Percentiles rank a stretch among this genome's conserved stretches.
Conservation (phyloP, 768 basidiomycete species). For the Tulasnella sp. region DNA sequence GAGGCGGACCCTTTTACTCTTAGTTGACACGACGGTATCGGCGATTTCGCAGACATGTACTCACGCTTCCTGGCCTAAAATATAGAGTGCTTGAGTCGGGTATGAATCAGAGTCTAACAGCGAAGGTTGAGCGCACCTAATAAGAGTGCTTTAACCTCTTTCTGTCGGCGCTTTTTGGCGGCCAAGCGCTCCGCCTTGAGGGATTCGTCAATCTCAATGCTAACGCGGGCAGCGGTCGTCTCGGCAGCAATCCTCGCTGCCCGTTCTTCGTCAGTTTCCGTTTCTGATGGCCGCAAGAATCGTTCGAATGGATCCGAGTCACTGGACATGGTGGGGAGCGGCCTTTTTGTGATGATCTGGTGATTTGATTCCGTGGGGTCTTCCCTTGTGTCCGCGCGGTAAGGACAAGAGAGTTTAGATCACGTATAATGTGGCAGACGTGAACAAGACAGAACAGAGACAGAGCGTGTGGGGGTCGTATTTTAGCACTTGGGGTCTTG, state of each 20-base stretch:
- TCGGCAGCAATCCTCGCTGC: slow-evolving; percentile 49
- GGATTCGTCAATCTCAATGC: slow-evolving; percentile 68
- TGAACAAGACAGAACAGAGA: too few relatives aligned
- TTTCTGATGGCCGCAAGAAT: slow-evolving; percentile 35
- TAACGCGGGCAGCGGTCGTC: slow-evolving; percentile 48
- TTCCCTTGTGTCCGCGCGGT: too few relatives aligned
- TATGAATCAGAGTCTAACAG: not conserved
- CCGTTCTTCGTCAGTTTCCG: slow-evolving; percentile 50
- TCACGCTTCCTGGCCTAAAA: slow-evolving; percentile 10
- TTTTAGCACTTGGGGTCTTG: too few relatives aligned
- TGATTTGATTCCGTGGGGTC: too few relatives aligned
- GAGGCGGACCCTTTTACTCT: not conserved
- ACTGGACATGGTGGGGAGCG: not conserved
- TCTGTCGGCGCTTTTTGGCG: slow-evolving; percentile 42
- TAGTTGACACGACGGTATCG: too few relatives aligned
- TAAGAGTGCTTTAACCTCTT: slow-evolving; percentile 60
- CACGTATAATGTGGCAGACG: too few relatives aligned
- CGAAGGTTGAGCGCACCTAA: slow-evolving; percentile 35
- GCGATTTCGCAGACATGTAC: too few relatives aligned
- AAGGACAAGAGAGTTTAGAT: too few relatives aligned
- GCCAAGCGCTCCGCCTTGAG: slow-evolving; percentile 42
- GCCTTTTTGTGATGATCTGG: not conserved
- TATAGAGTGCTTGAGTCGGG: not conserved
- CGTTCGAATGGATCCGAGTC: slow-evolving; percentile 2
- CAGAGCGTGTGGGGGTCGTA: too few relatives aligned